Evolutionary conservation across 2,329 filamentous ascomycete species (phyloP).

Genomic region (Aspergillus tanneri): DNA sequence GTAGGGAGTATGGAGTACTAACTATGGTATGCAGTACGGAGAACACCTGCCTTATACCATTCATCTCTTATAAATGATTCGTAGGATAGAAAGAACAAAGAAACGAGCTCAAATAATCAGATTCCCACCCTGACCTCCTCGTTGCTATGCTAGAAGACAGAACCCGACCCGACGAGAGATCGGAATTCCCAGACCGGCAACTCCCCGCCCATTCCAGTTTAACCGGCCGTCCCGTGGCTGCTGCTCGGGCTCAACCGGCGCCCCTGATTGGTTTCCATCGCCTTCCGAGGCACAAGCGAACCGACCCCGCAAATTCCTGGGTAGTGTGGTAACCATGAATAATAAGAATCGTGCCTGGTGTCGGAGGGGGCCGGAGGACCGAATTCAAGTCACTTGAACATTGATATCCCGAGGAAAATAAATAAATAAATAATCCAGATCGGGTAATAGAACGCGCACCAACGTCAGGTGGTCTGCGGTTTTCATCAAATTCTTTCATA

Average conservation of each 20-base stretch:
- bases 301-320: constrained; percentile 20
- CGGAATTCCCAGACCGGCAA: constrained; percentile 17
- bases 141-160: constrained; percentile 2
- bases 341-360: constrained; percentile 3
- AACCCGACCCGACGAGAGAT: constrained; percentile 15
- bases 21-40: too few species aligned
- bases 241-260: constrained; percentile 17
- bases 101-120: too few species aligned
- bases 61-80: too few species aligned
- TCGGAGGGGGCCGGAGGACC: constrained; percentile 10
- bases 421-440: background rate
- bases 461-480: too few species aligned
- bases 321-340: background rate
- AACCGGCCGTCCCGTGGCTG: constrained; percentile 24
- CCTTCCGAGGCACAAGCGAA: constrained; percentile 20
- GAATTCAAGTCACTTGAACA: too few species aligned
- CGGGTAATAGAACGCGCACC: too few species aligned
- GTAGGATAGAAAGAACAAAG: background rate
- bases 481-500: too few species aligned
- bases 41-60: too few species aligned
- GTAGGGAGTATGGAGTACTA: too few species aligned
- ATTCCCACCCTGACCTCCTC: too few species aligned
- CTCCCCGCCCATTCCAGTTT: constrained; percentile 22
- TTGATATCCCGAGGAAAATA: too few species aligned
- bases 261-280: constrained; percentile 18